Evolutionary conservation across 352 stramenopile species (phyloP).

Genomic region (Phytopythium delawarense): DNA sequence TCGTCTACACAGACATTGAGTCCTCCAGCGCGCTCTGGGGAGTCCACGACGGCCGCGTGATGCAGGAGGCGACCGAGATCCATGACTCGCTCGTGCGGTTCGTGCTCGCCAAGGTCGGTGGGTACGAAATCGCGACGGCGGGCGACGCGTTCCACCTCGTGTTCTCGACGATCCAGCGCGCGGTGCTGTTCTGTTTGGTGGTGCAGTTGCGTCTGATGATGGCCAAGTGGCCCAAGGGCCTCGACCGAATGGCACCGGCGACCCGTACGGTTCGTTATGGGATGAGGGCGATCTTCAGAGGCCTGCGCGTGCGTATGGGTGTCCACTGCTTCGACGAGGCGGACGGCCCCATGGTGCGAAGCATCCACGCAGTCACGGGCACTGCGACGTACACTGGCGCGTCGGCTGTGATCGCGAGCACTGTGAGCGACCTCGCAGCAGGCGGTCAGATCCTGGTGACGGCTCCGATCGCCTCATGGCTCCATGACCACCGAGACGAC

Average conservation of each 20-base stretch:
- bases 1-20: slow-evolving; percentile 85
- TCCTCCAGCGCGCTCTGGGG: slow-evolving; percentile 69
- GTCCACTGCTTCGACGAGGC: slow-evolving; percentile 34
- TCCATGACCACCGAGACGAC: slow-evolving; percentile 26
- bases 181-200: slow-evolving; percentile 51
- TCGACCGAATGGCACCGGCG: too few relatives aligned
- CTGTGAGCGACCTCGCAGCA: slow-evolving; percentile 35
- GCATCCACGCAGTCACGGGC: slow-evolving; percentile 38
- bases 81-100: slow-evolving; percentile 68
- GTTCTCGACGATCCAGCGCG: slow-evolving; percentile 65
- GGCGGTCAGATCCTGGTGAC: slow-evolving; percentile 52
- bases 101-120: slow-evolving; percentile 45
- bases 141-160: slow-evolving; percentile 79
- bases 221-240: too few relatives aligned
- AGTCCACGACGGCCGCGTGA: slow-evolving; percentile 29
- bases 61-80: slow-evolving; percentile 62
- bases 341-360: slow-evolving; percentile 40
- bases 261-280: too few relatives aligned
- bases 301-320: too few relatives aligned
- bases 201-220: too few relatives aligned
- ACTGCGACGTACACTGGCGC: slow-evolving; percentile 47
- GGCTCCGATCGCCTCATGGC: slow-evolving; percentile 32
- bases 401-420: slow-evolving; percentile 45
- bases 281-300: too few relatives aligned
- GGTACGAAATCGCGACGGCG: slow-evolving; percentile 79